phyloP scores from a whole-genome alignment of 306 rosid species.

The Sophora flavescens region DNA sequence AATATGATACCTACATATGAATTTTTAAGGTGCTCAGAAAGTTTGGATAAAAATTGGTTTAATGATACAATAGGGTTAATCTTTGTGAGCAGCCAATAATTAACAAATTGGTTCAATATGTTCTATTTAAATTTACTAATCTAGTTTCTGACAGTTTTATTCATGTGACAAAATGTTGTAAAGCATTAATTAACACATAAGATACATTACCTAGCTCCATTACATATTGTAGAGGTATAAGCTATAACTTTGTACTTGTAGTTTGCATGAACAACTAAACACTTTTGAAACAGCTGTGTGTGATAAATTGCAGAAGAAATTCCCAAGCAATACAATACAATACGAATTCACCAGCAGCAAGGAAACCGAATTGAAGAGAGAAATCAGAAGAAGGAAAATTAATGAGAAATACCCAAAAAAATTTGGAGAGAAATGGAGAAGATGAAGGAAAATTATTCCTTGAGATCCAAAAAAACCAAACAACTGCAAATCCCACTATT shows the following conservation, averaged over 20 bases:
- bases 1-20: not conserved
- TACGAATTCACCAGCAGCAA: too few species aligned
- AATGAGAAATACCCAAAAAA: too few species aligned
- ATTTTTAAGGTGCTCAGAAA: not conserved
- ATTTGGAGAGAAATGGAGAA: too few species aligned
- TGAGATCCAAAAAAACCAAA: too few species aligned
- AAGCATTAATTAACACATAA: too few species aligned
- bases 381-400: too few species aligned
- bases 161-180: too few species aligned
- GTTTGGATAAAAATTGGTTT: not conserved
- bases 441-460: too few species aligned
- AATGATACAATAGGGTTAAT: not conserved
- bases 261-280: not conserved
- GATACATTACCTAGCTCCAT: not conserved
- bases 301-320: not conserved
- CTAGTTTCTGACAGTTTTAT: too few species aligned
- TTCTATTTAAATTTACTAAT: not conserved
- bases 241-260: not conserved
- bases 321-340: not conserved
- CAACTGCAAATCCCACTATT: too few species aligned
- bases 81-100: not conserved
- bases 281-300: not conserved
- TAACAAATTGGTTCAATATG: not conserved
- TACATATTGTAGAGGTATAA: not conserved
- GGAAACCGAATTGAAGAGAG: too few species aligned